These are phyloP conservation scores for Panicum virgatum DNA, from an alignment of 202 grass and related monocot species.

Conservation along the genomic window DNA sequence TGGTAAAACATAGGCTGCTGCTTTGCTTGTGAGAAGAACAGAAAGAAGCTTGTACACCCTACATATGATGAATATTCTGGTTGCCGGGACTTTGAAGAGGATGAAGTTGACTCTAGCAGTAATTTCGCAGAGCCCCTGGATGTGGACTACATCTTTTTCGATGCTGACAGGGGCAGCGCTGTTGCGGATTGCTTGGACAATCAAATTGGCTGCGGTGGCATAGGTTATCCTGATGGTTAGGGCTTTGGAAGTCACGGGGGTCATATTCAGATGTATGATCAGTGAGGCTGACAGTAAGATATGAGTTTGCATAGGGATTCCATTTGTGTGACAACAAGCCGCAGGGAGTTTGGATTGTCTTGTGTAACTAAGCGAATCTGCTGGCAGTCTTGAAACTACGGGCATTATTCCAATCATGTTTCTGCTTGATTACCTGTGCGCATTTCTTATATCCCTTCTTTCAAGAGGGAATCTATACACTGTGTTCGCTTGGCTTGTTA, in stretches of 20 bases:
- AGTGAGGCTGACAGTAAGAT: background rate
- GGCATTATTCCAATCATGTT: too few species aligned
- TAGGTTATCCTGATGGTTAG: too few species aligned
- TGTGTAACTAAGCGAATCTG: too few species aligned
- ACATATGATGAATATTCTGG: background rate
- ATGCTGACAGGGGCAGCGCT: background rate
- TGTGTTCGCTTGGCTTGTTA: too few species aligned
- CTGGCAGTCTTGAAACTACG: too few species aligned
- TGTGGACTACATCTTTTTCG: background rate
- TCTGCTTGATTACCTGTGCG: too few species aligned
- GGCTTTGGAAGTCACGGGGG: too few species aligned
- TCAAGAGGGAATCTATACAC: too few species aligned
- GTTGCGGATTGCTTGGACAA: background rate
- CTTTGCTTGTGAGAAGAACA: conserved; percentile 28
- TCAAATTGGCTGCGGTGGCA: background rate
- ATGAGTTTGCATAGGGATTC: background rate
- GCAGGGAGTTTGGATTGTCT: too few species aligned
- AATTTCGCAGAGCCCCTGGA: background rate
- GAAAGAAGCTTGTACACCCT: conserved; percentile 29
- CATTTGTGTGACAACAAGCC: too few species aligned
- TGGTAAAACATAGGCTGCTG: background rate
- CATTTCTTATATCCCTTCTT: too few species aligned
- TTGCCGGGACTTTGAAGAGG: background rate
- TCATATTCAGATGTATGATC: background rate
- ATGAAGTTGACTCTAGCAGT: background rate